Evolutionary conservation across 257 asterid genomes (phyloP), one percentile per base, ranked within the genome.

Genomic region (Echium plantagineum): DNA sequence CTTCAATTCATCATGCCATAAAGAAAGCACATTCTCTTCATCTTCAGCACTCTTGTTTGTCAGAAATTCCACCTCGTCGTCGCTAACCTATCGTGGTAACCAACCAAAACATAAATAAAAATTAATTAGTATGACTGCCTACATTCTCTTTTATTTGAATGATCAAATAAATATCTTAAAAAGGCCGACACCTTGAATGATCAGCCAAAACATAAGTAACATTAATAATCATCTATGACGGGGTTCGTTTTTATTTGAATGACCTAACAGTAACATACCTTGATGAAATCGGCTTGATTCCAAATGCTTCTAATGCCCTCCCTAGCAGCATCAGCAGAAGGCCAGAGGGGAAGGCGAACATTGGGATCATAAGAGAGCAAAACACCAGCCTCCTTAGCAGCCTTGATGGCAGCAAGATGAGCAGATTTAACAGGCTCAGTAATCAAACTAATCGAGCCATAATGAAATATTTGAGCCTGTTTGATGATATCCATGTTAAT

Each of bases 261-360:
- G 46, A 9, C 12, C 1, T 35, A 35, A 4, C 0, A 7, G 12
- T 24, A 24, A 9, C 26, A 24, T 1, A 70, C 82, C 81, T 79
- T 79, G 78, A 79, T 73, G 38, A 79, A 71, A 72, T 76, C 82
- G 28, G 85, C 80, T 66, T 75, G 68, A 7, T 57, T 21, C 85
- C 85, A 79, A 18, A 79, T 79, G 66, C 78, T 76, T 19, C 2
- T 66, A 57, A 79, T 79, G 42, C 74, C 76, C 12, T 49, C 21
- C 28, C 82, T 71, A 0, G 82, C 82, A 4, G 72, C 74, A 9
- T 76, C 70, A 0, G 71, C 55, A 0, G 85, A 76, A 55, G 85
- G 80, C 85, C 85, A 79, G 20, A 79, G 80, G 6, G 85, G 82
- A 17, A 79, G 52, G 21, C 84, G 74, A 15, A 79, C 75, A 56